Base-by-base conservation (phyloP, 495 filamentous ascomycete genomes). In the Penicillium coprophilum region DNA sequence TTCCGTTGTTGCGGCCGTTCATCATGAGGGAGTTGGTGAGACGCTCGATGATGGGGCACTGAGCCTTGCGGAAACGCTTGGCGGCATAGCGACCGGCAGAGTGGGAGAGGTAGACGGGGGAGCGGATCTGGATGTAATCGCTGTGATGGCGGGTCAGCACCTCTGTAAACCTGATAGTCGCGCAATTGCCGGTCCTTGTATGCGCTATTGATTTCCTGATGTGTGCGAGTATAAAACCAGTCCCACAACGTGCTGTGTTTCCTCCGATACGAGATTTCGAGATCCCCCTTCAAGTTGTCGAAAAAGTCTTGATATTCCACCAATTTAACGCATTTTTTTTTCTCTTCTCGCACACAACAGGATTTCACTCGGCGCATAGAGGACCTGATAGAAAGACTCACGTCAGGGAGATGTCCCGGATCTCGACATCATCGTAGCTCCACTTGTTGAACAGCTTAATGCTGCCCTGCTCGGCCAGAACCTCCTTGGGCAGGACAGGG, bases 1-100 rank as follows among this genome's bases (percentile, higher is more conserved):
- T 99, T 80, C 94, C 94, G 89, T 96, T 97, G 87, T 99, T 99
- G 80, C 94, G 95, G 74, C 94, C 94, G 85, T 99, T 96, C 95
- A 97, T 97, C 94, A 99, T 99, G 67, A 99, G 86, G 24, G 94
- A 97, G 86, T 99, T 99, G 82, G 95, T 97, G 58, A 99, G 87
- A 75, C 94, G 93, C 89, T 99, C 94, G 69, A 99, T 96, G 85
- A 99, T 97, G 65, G 94, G 94, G 88, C 94, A 97, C 86, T 97
- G 92, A 73, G 95, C 92, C 86, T 99, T 99, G 82, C 94, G 88
- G 91, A 99, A 99, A 68, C 94, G 88, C 89, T 99, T 99, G 78
- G 88, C 86, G 74, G 94, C 94, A 82, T 97, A 97, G 71, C 94
- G 92, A 74, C 94, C 94, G 70, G 95, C 95, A 62, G 94, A 95